Evolutionary conservation across 495 filamentous ascomycete genomes (phyloP).

Genomic region (Penicillium roqueforti): DNA sequence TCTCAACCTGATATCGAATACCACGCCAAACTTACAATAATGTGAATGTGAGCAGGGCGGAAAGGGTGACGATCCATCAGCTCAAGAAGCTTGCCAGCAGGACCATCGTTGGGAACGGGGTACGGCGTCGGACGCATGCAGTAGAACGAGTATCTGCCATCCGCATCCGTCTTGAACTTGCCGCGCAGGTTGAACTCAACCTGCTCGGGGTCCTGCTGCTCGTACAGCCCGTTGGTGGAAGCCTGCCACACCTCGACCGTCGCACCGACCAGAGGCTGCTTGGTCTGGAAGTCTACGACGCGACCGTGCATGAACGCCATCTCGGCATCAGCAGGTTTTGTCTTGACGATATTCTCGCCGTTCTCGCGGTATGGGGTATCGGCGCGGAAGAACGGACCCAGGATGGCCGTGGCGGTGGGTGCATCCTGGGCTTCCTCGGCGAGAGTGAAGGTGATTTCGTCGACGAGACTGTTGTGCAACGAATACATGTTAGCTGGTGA

Average conservation of each 20-base stretch:
- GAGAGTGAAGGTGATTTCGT: conserved; percentile 71
- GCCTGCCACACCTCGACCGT: conserved; percentile 75
- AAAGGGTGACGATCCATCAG: conserved; percentile 72
- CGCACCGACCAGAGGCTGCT: conserved; percentile 57
- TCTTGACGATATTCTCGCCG: conserved; percentile 62
- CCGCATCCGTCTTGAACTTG: conserved; percentile 60
- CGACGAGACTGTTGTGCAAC: conserved; percentile 48
- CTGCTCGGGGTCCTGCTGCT: conserved; percentile 70
- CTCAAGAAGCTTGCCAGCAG: conserved; percentile 42
- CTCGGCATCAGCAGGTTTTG: conserved; percentile 48
- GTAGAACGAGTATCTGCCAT: conserved; percentile 64
- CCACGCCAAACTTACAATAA: conserved; percentile 53
- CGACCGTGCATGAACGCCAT: conserved; percentile 60
- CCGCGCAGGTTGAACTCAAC: conserved; percentile 72
- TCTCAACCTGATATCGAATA: neutral
- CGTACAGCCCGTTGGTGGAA: conserved; percentile 73
- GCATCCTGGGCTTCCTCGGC: conserved; percentile 45
- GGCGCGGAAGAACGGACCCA: conserved; percentile 74
- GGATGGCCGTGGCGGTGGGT: conserved; percentile 66
- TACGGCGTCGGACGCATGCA: conserved; percentile 68
- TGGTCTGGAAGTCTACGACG: conserved; percentile 53
- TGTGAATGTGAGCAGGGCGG: conserved; percentile 81
- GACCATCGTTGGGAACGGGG: conserved; percentile 65
- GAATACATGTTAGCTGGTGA: neutral
- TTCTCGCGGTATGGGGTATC: conserved; percentile 61